These are phyloP conservation scores for Pythium apleroticum DNA, from an alignment of 352 stramenopile species.

Conservation along the genomic window DNA sequence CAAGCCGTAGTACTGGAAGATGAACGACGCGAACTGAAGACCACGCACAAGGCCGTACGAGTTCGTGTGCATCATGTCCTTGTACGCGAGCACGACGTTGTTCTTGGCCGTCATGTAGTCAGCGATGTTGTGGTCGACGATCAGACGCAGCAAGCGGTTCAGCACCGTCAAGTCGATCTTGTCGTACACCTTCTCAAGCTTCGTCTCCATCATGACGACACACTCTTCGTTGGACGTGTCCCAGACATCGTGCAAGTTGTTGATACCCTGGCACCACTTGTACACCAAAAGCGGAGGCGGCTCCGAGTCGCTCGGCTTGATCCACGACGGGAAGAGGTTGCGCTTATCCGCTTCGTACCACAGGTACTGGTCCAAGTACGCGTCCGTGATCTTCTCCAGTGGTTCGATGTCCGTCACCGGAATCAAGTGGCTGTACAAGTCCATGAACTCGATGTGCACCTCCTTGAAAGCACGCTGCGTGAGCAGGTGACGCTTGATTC, in stretches of 20 bases:
- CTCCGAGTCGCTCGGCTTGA: conserved; percentile 99
- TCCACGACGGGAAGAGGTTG: conserved; percentile 99
- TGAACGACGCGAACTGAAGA: conserved; percentile 97
- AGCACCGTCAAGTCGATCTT: conserved; percentile 99
- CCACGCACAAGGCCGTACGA: conserved; percentile 98
- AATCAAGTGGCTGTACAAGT: conserved; percentile 98
- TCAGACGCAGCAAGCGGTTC: conserved; percentile 97
- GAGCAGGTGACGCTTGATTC: conserved; percentile 99
- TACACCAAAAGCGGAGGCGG: conserved; percentile 98
- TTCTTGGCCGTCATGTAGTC: conserved; percentile 99
- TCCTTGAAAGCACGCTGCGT: conserved; percentile 99
- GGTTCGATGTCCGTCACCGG: conserved; percentile 99
- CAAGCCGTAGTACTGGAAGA: conserved; percentile 99
- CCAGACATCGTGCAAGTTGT: conserved; percentile 99
- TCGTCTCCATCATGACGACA: conserved; percentile 98
- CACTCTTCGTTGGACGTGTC: conserved; percentile 97
- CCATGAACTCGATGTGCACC: conserved; percentile 99
- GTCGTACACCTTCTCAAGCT: conserved; percentile 99
- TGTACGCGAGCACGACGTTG: conserved; percentile 98
- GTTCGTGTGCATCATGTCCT: conserved; percentile 99
- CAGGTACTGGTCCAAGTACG: conserved; percentile 99
- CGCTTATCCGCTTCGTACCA: conserved; percentile 99
- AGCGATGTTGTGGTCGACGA: conserved; percentile 99
- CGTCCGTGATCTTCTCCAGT: conserved; percentile 99
- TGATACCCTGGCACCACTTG: conserved; percentile 99